Base-by-base conservation (phyloP, 768 basidiomycete species). In the Phylloporus sp. region DNA sequence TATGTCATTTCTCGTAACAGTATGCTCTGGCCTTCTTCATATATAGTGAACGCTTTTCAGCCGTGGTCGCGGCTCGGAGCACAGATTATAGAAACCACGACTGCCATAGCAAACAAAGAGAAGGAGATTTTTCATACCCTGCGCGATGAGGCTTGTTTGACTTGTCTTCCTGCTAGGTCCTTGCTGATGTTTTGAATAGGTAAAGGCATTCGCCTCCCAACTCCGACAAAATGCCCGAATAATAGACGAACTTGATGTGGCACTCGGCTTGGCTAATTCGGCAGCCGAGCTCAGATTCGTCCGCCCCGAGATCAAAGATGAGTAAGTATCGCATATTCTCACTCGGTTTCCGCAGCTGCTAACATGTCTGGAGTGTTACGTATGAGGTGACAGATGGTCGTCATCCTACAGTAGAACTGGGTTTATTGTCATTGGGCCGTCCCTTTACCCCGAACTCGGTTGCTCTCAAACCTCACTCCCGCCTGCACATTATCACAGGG, bases 381-480 rank as follows among this genome's bases (percentile, higher is more conserved):
- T 88, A 88, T 59, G 68, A 84, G 11, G 84, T 97, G 27, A 70
- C 72, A 9, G 83, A 90, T 59, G 95, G 93, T 16, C 84, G 95
- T 23, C 95, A 98, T 73, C 93, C 94, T 0, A 86, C 91, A 2
- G 95, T 98, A 11, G 95, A 97, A 72, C 76, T 91, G 6, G 91
- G 92, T 13, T 77, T 98, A 5, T 72, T 93, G 38, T 76, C 76
- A 0, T 73, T 81, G 2, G 86, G 86, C 22, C 82, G 94, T 26
- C 74, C 79, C 12, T 98, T 95, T 67, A 90, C 84, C 2, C 85
- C 94, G 0, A 98, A 98, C 66, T 85, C 86, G 2, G 76, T 93
- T 20, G 58, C 72, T 15, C 76, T 98, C 61, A 73, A 72, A 4
- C 73, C 81, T 1, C 60, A 70, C 12, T 82, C 85, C 15, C 82